Evolutionary conservation across 2,329 filamentous ascomycete species (phyloP).

Genomic region (Talaromyces sp.): DNA sequence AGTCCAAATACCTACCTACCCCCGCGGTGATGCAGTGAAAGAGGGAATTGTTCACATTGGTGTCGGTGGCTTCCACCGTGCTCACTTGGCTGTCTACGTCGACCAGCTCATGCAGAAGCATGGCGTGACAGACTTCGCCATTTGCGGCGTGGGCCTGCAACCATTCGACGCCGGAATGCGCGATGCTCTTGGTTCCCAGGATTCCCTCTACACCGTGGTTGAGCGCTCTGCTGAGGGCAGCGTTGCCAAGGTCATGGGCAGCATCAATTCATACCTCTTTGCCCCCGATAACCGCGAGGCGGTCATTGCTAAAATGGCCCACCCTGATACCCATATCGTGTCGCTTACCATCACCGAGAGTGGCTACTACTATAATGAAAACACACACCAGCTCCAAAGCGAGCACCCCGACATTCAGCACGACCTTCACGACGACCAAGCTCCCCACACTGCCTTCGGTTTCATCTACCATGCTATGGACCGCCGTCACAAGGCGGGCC

Average conservation of each 20-base stretch:
- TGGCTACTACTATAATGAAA: constrained; percentile 62
- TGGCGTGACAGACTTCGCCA: constrained; percentile 50
- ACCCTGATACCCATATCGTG: constrained; percentile 58
- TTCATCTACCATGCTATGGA: constrained; percentile 57
- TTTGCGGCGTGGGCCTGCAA: constrained; percentile 56
- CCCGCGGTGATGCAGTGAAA: constrained; percentile 49
- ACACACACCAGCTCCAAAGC: constrained; percentile 56
- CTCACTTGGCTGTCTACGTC: constrained; percentile 57
- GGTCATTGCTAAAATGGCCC: constrained; percentile 59
- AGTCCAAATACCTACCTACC: constrained; percentile 49
- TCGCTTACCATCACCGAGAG: constrained; percentile 60
- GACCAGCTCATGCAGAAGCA: constrained; percentile 51
- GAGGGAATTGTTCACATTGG: constrained; percentile 60
- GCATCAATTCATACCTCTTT: constrained; percentile 57
- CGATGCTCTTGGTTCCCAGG: constrained; percentile 53
- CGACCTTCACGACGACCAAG: constrained; percentile 49
- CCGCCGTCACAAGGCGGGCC: constrained; percentile 50
- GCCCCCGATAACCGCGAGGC: constrained; percentile 56
- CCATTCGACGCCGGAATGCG: constrained; percentile 57
- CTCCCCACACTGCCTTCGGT: constrained; percentile 55
- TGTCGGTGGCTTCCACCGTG: constrained; percentile 59
- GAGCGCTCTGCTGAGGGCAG: constrained; percentile 57
- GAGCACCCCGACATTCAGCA: constrained; percentile 55
- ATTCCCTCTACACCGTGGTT: constrained; percentile 57
- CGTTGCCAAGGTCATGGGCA: constrained; percentile 53